A percentile compares a stretch with the other conserved stretches of the same genome.
Evolutionary conservation across 768 basidiomycete species (phyloP).

Genomic region (Amanita pallidorosea): DNA sequence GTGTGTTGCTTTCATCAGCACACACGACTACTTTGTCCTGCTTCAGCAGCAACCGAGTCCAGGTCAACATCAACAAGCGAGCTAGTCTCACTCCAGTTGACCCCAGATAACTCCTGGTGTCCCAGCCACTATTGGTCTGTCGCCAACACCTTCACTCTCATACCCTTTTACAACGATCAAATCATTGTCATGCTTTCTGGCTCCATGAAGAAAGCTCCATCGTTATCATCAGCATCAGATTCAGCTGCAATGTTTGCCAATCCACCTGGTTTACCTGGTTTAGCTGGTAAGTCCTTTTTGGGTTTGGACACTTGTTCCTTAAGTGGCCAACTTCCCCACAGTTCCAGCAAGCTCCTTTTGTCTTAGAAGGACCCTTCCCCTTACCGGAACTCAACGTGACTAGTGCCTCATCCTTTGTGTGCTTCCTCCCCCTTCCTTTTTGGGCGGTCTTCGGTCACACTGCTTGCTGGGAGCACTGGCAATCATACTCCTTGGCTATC

Average conservation of each 20-base stretch:
- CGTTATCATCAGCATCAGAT: neutral
- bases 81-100: too few relatives aligned
- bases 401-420: neutral
- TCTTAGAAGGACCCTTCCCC: neutral
- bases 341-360: neutral
- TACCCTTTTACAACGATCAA: neutral
- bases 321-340: neutral
- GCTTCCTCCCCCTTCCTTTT: neutral
- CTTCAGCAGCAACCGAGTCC: too few relatives aligned
- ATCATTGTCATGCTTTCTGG: neutral
- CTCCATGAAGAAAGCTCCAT: neutral
- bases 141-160: neutral
- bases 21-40: too few relatives aligned
- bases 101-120: neutral
- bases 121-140: neutral
- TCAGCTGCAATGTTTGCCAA: neutral
- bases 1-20: too few relatives aligned
- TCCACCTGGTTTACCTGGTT: neutral
- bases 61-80: too few relatives aligned
- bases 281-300: neutral
- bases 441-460: too few relatives aligned
- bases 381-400: too few relatives aligned
- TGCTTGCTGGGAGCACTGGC: too few relatives aligned
- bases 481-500: too few relatives aligned
- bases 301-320: neutral